These are phyloP conservation scores for Nothophoma quercina DNA, from an alignment of 2,329 filamentous ascomycete species.

Conservation along the genomic window DNA sequence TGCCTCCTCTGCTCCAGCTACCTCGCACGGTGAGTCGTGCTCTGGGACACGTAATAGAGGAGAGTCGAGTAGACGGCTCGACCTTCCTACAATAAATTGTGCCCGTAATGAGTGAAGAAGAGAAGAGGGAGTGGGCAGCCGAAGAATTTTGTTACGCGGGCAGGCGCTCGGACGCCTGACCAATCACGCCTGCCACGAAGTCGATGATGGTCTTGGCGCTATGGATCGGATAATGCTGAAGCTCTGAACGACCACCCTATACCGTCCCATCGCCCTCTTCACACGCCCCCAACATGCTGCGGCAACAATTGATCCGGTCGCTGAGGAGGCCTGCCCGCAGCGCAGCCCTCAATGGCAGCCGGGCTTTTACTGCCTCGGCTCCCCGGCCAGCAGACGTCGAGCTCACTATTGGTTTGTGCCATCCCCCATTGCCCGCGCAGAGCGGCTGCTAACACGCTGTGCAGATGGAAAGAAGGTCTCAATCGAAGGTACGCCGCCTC, in stretches of 20 bases:
- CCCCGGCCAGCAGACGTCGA: slow-evolving; percentile 89
- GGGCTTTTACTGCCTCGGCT: slow-evolving; percentile 82
- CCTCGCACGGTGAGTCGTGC: slow-evolving; percentile 61
- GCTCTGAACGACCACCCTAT: slow-evolving; percentile 32
- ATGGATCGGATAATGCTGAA: slow-evolving; percentile 6
- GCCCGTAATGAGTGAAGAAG: slow-evolving; percentile 65
- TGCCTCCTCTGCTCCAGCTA: slow-evolving; percentile 71
- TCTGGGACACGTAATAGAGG: slow-evolving; percentile 72
- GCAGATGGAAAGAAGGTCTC: slow-evolving; percentile 97
- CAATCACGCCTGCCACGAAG: slow-evolving; percentile 38
- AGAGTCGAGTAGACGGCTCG: slow-evolving; percentile 59
- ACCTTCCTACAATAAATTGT: slow-evolving; percentile 71
- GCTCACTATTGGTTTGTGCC: slow-evolving; percentile 84
- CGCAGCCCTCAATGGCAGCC: slow-evolving; percentile 65
- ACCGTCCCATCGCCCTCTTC: slow-evolving; percentile 38
- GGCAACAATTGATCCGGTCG: slow-evolving; percentile 70
- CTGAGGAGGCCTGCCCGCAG: slow-evolving; percentile 64
- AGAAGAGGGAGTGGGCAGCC: slow-evolving; percentile 27
- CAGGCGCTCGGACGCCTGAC: slow-evolving; percentile 29
- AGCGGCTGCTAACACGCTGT: slow-evolving; percentile 46
- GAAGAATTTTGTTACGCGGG: slow-evolving; percentile 38
- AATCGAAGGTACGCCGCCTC: slow-evolving; percentile 77
- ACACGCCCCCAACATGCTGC: slow-evolving; percentile 61
- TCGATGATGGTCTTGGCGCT: slow-evolving; percentile 21
- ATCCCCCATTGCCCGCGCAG: slow-evolving; percentile 28